Evolutionary conservation across 495 filamentous ascomycete species (phyloP).

Genomic region (Aspergillus cavernicola): DNA sequence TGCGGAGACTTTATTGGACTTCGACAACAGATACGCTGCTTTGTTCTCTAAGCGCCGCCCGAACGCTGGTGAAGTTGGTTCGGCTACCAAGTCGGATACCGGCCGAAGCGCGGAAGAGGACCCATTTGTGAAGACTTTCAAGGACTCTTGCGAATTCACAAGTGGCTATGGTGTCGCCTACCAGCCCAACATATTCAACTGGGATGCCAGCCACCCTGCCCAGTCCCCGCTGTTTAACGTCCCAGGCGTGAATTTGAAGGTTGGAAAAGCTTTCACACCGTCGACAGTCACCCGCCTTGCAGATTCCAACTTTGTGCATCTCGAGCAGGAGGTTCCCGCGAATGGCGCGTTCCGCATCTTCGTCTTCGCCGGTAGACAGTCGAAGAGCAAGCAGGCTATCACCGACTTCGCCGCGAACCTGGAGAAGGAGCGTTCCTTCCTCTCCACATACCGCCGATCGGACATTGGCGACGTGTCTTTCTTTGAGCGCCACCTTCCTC

Average conservation of each 20-base stretch:
- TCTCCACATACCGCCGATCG: constrained; percentile 55
- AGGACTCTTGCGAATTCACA: constrained; percentile 62
- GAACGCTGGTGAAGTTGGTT: constrained; percentile 53
- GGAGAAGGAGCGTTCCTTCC: constrained; percentile 64
- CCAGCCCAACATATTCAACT: constrained; percentile 62
- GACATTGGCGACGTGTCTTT: constrained; percentile 64
- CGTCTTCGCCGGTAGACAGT: constrained; percentile 71
- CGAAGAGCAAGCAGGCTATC: constrained; percentile 56
- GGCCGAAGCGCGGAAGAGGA: constrained; percentile 43
- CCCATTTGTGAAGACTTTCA: constrained; percentile 63
- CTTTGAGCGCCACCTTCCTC: constrained; percentile 79
- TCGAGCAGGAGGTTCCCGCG: constrained; percentile 83
- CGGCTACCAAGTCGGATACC: constrained; percentile 35
- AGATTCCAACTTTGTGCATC: constrained; percentile 79
- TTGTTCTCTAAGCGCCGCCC: constrained; percentile 62
- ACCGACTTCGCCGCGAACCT: constrained; percentile 64
- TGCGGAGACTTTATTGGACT: constrained; percentile 66
- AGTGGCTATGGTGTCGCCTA: constrained; percentile 64
- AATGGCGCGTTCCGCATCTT: constrained; percentile 87
- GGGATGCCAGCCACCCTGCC: constrained; percentile 67
- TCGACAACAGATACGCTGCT: constrained; percentile 64
- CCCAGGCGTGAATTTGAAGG: constrained; percentile 54
- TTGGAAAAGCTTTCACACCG: constrained; percentile 70
- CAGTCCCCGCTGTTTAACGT: constrained; percentile 65
- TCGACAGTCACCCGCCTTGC: constrained; percentile 76